Conservation (phyloP, 2,329 filamentous ascomycete species). For the Laburnicola sp. region DNA sequence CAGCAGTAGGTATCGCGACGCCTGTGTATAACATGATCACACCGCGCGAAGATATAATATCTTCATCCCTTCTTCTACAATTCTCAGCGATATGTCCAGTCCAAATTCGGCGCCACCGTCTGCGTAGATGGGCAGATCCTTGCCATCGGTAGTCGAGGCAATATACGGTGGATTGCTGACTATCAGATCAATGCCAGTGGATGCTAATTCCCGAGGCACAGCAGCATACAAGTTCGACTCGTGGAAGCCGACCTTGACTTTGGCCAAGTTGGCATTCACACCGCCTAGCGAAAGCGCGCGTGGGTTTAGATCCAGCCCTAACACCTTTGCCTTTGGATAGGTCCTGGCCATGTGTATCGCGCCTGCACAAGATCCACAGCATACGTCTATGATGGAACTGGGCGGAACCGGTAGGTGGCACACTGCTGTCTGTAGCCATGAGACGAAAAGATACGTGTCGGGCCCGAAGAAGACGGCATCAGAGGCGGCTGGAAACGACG, state of each 20-base stretch:
- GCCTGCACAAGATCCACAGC: slow-evolving; percentile 28
- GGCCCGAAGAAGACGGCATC: slow-evolving; percentile 31
- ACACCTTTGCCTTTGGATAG: slow-evolving; percentile 19
- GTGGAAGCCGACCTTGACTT: slow-evolving; percentile 16
- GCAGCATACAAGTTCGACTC: slow-evolving; percentile 27
- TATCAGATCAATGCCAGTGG: slow-evolving; percentile 22
- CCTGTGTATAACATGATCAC: slow-evolving; percentile 29
- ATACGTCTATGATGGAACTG: slow-evolving; percentile 25
- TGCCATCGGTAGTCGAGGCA: slow-evolving; percentile 23
- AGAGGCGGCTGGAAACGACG: slow-evolving; percentile 24
- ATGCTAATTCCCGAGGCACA: slow-evolving; percentile 13
- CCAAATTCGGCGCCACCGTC: slow-evolving; percentile 29
- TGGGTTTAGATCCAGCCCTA: slow-evolving; percentile 28
- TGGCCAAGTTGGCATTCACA: slow-evolving; percentile 23
- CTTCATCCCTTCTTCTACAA: slow-evolving; percentile 25
- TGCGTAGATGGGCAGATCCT: slow-evolving; percentile 29
- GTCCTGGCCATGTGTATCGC: slow-evolving; percentile 28
- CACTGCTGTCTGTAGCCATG: slow-evolving; percentile 19
- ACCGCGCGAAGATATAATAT: slow-evolving; percentile 19
- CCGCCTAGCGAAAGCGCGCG: slow-evolving; percentile 21
- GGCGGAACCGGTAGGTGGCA: slow-evolving; percentile 14
- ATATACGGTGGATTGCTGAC: slow-evolving; percentile 33
- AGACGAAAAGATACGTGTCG: slow-evolving; percentile 29
- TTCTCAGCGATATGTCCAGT: slow-evolving; percentile 24
- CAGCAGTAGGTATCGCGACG: slow-evolving; percentile 22